Base-by-base conservation (phyloP, 2,329 filamentous ascomycete species). In the Epichloe coenophiala region DNA sequence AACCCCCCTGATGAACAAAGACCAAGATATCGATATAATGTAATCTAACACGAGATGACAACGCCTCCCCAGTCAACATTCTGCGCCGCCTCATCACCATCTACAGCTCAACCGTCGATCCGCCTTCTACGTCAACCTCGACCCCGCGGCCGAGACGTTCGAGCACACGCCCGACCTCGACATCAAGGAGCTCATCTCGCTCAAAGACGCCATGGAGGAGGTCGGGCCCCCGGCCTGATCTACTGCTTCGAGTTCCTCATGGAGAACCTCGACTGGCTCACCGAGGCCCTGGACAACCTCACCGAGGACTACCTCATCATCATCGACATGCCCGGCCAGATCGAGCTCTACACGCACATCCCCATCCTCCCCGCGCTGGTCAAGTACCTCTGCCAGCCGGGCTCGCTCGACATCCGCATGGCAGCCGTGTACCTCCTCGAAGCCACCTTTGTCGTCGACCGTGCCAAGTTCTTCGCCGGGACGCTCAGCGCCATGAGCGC, bases 301-400 rank as follows among this genome's bases (percentile, higher is more conserved):
- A 91, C 88, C 9, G 93, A 98, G 61, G 93, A 97, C 61, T 96
- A 95, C 67, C 78, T 98, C 55, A 95, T 97, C 67, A 86, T 98
- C 56, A 89, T 98, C 70, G 93, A 98, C 70, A 96, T 97, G 86
- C 93, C 93, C 0, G 93, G 93, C 51, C 93, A 98, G 72, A 97
- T 98, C 67, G 93, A 98, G 71, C 80, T 98, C 13, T 98, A 97
- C 71, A 97, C 91, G 2, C 93, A 98, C 65, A 86, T 97, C 36
- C 93, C 93, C 39, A 86, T 98, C 57, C 74, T 98, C 35, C 93
- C 93, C 1, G 80, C 82, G 19, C 78, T 98, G 45, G 83, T 91
- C 57, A 84, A 83, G 61, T 88, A 88, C 64, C 76, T 97, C 48
- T 88, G 84, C 41, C 80, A 85, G 55, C 74, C 81, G 11, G 90